These are phyloP conservation scores for Borealophlyctis nickersoniae DNA, from an alignment of 192 early-diverging fungal genomes.

Conservation along the genomic window DNA sequence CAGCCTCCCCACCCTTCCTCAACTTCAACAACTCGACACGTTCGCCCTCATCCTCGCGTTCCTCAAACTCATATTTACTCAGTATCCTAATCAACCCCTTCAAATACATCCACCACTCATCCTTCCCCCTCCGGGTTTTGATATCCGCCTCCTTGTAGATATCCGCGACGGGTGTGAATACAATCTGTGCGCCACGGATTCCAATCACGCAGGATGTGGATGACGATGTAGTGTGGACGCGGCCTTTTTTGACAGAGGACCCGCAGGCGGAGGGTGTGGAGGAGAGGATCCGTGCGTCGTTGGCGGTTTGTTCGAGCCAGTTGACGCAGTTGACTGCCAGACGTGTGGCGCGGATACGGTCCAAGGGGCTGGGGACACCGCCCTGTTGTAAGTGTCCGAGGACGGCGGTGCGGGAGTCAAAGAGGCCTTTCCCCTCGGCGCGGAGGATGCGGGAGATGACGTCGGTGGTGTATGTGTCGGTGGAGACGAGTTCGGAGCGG, in stretches of 20 bases:
- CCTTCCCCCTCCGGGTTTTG: conserved; percentile 66
- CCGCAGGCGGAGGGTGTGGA: conserved; percentile 34
- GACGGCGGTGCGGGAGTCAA: conserved; percentile 85
- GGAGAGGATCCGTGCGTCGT: conserved; percentile 41
- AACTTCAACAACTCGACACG: conserved; percentile 19
- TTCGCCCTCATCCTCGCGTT: conserved; percentile 13
- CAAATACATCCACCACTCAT: conserved; percentile 70
- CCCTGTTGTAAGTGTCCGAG: conserved; percentile 97
- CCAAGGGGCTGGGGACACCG: conserved; percentile 86
- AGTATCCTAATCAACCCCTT: conserved; percentile 41
- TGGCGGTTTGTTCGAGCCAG: conserved; percentile 73
- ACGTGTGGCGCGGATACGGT: conserved; percentile 89
- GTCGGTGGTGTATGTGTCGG: conserved; percentile 85
- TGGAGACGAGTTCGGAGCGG: conserved; percentile 56
- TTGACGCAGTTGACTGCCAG: conserved; percentile 77
- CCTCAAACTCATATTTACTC: conserved; percentile 48
- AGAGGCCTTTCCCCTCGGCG: conserved; percentile 82
- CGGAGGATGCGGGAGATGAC: conserved; percentile 81
- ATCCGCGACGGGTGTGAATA: conserved; percentile 69
- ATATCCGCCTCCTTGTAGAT: conserved; percentile 74
- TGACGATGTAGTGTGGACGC: conserved; percentile 1
- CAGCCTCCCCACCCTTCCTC: not conserved
- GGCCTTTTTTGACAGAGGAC: not conserved
- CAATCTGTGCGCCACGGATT: conserved; percentile 70
- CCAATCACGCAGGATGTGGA: conserved; percentile 68